Evolutionary conservation across 345 rosid species (phyloP), one percentile per base, ranked within the genome.

Genomic region (Salix viminalis): DNA sequence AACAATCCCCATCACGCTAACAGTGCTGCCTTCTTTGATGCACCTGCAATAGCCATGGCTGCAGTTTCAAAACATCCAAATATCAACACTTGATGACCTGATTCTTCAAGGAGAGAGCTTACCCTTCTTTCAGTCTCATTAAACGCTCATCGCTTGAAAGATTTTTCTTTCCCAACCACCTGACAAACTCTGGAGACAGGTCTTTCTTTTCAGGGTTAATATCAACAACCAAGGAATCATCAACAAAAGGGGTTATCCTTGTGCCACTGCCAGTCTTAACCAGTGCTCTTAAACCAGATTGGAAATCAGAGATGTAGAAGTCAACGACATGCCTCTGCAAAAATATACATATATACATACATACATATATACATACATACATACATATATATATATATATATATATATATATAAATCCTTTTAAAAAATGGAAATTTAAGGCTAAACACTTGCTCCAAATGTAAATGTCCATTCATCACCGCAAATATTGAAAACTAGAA

Each of bases 291-390:
- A 92, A 84, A 36, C 98, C 98, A 70, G 97, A 92, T 73, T 90
- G 97, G 84, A 90, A 92, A 86, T 95, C 97, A 65, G 97, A 95
- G 74, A 95, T 95, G 89, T 95, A 95, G 87, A 95, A 95, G 85
- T 95, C 99, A 52, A 90, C 97, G 7, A 85, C 97, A 76, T 88
- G 97, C 81, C 91, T 89, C 97, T 95, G 89, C 77, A 65, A 80
- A 80, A 81, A 71, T 32, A 62, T 46, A 61, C 8, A 39, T 8
- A 39, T 39, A 41, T 58, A 15, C n/a, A n/a, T n/a, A n/a, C n/a
- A n/a, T n/a, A n/a, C n/a, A n/a, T n/a, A n/a, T n/a, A n/a, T n/a
- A n/a, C n/a, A n/a, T n/a, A n/a, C n/a, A n/a, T n/a, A n/a, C n/a
- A n/a, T n/a, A n/a, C n/a, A n/a, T n/a, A n/a, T n/a, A n/a, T n/a